Conservation (phyloP, 306 rosid species). For the Quercus gilva region DNA sequence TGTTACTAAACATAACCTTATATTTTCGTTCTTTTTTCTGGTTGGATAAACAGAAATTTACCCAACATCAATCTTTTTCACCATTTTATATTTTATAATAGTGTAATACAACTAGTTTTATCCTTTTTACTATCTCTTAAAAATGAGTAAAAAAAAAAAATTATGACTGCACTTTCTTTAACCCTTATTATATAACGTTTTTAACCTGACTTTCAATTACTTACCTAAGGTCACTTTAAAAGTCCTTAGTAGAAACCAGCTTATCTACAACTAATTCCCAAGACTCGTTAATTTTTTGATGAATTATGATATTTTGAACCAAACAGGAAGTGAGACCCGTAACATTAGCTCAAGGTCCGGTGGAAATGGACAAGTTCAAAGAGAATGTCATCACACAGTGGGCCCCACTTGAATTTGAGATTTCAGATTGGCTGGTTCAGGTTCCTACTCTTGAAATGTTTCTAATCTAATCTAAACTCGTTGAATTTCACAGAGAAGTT, state of each 20-base stretch:
- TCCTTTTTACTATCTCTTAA: not conserved
- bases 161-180: not conserved
- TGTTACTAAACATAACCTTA: no score
- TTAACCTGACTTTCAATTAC: not conserved
- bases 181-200: not conserved
- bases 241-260: constrained; percentile 43
- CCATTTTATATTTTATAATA: not conserved
- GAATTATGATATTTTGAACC: constrained; percentile 11
- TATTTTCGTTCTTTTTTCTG: not conserved
- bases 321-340: not conserved
- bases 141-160: not conserved
- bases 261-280: constrained; percentile 28
- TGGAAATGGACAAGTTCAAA: constrained; percentile 31
- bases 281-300: not conserved
- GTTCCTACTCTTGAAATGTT: constrained; percentile 7
- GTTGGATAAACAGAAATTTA: not conserved
- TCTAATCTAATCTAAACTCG: constrained; percentile 2
- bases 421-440: constrained; percentile 34
- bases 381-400: not conserved
- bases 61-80: not conserved
- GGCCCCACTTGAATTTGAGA: not conserved
- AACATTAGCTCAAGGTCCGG: constrained; percentile 15
- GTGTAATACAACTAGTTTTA: not conserved
- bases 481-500: constrained; percentile 1
- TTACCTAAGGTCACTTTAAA: constrained; percentile 22